These are phyloP conservation scores for Thymus mandschuricus DNA, from an alignment of 257 asterid species.

Conservation along the genomic window DNA sequence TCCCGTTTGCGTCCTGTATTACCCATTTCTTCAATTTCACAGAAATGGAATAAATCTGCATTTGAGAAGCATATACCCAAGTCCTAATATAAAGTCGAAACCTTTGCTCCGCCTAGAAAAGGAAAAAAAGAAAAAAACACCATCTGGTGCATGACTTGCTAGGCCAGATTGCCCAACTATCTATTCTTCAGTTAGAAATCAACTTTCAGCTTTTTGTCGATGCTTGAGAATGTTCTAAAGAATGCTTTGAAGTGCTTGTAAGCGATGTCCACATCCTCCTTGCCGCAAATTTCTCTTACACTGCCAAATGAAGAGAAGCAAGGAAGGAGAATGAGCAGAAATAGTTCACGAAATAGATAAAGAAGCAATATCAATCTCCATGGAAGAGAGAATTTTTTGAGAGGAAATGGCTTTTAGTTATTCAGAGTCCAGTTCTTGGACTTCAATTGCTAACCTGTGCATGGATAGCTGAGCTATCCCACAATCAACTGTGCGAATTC, in stretches of 20 bases:
- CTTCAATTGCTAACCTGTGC: conserved; percentile 71
- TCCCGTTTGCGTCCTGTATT: conserved; percentile 6
- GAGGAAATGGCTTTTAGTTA: conserved; percentile 10
- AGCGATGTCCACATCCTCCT: conserved; percentile 86
- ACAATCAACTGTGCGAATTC: conserved; percentile 96
- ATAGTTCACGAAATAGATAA: not conserved
- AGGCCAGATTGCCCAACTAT: not conserved
- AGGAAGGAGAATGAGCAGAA: conserved; percentile 12
- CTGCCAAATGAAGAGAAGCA: conserved; percentile 47
- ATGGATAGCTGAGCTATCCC: conserved; percentile 98
- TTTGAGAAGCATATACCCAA: not conserved
- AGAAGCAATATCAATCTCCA: not conserved
- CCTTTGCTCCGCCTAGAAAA: not conserved
- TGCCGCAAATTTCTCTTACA: conserved; percentile 93
- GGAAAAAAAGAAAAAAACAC: no score
- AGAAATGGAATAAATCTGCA: conserved; percentile 28
- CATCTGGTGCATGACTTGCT: not conserved
- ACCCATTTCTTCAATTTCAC: conserved; percentile 27
- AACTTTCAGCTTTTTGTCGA: conserved; percentile 72
- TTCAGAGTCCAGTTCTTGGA: conserved; percentile 10
- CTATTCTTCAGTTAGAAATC: conserved; percentile 45
- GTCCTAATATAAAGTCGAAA: not conserved
- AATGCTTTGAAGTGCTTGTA: conserved; percentile 96
- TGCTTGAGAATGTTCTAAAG: conserved; percentile 72
- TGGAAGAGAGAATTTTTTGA: not conserved